phyloP scores from a whole-genome alignment of 768 basidiomycete species.

The Coprinellus micaceus region DNA sequence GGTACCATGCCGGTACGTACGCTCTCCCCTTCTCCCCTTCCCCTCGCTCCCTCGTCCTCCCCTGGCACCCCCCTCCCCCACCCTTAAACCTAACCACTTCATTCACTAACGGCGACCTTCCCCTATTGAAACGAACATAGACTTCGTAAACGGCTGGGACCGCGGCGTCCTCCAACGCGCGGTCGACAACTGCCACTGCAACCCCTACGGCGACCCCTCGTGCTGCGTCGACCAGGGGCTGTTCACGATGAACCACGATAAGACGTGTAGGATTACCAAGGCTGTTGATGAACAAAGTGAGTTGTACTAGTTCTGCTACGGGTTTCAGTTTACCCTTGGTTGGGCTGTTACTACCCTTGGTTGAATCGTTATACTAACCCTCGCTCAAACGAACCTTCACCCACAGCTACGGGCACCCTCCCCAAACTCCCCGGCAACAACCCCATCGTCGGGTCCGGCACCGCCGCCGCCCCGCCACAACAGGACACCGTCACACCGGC shows the following conservation, averaged over 20 bases:
- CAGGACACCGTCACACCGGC: slow-evolving; percentile 34
- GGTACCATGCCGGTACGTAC: slow-evolving; percentile 50
- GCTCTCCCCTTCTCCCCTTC: not conserved
- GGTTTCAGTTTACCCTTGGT: too few relatives aligned
- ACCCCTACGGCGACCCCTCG: slow-evolving; percentile 38
- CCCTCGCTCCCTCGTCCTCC: too few relatives aligned
- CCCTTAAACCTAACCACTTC: too few relatives aligned
- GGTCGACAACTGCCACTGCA: slow-evolving; percentile 51
- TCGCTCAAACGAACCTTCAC: too few relatives aligned
- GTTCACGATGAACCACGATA: slow-evolving; percentile 38
- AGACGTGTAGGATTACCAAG: slow-evolving; percentile 44
- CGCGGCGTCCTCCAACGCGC: slow-evolving; percentile 49
- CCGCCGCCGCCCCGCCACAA: slow-evolving; percentile 28
- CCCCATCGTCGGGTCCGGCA: slow-evolving; percentile 38
- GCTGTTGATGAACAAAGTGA: slow-evolving; percentile 45
- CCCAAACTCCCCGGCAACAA: slow-evolving; percentile 51
- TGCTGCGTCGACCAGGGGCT: slow-evolving; percentile 46
- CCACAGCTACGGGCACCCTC: slow-evolving; percentile 44
- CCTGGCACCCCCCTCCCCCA: too few relatives aligned
- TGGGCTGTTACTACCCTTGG: too few relatives aligned
- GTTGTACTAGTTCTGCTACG: slow-evolving; percentile 10
- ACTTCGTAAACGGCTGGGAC: slow-evolving; percentile 64
- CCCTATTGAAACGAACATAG: too few relatives aligned
- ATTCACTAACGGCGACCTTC: too few relatives aligned
- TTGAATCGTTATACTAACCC: too few relatives aligned